Percentiles rank a stretch among this genome's conserved stretches.
These are phyloP conservation scores for Paramecium primaurelia DNA, from an alignment of 73 alveolate genomes.

Conservation along the genomic window DNA sequence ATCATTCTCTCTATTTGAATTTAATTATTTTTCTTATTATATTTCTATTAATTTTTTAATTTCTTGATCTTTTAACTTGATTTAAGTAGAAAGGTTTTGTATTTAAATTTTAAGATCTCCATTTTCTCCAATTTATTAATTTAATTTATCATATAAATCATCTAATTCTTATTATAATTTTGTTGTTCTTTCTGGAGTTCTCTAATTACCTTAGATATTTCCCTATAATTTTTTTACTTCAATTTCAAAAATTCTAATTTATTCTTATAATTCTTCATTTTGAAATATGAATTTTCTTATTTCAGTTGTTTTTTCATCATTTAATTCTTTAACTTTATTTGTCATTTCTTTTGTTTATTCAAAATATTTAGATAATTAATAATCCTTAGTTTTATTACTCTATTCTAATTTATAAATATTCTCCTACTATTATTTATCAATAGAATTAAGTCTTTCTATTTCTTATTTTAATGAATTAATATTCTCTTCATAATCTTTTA, in stretches of 20 bases:
- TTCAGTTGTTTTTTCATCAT: not conserved
- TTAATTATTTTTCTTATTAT: not conserved
- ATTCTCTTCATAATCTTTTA: conserved; percentile 14
- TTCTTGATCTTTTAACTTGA: not conserved
- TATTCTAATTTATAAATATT: not conserved
- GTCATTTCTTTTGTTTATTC: conserved; percentile 2
- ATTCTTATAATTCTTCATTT: not conserved
- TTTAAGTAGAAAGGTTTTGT: not conserved
- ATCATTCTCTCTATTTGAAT: not conserved
- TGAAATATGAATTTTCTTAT: not conserved
- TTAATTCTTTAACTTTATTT: not conserved
- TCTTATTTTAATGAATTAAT: not conserved
- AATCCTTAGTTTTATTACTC: not conserved
- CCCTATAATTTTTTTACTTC: not conserved
- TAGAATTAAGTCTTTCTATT: not conserved
- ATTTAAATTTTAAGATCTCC: not conserved
- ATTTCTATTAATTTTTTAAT: not conserved
- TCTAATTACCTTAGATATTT: not conserved
- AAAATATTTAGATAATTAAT: not conserved
- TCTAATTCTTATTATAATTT: not conserved
- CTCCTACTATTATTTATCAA: not conserved
- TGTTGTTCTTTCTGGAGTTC: not conserved
- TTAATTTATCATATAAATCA: not conserved
- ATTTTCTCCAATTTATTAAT: not conserved
- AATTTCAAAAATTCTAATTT: not conserved